phyloP scores from a whole-genome alignment of 805 yeast species.

The Torulaspora delbrueckii region DNA sequence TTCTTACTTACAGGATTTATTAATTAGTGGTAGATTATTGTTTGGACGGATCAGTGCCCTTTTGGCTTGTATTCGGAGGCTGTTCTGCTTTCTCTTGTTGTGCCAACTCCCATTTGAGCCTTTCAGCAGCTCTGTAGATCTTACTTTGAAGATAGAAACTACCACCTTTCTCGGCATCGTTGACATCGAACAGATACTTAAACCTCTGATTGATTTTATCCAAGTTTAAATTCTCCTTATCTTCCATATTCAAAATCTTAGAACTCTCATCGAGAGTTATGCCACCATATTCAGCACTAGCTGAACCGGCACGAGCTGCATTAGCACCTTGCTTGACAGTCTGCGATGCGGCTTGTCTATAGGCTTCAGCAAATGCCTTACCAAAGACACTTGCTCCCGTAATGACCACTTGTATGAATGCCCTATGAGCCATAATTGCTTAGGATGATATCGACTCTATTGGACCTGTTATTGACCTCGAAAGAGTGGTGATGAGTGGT shows the following conservation, averaged over 20 bases:
- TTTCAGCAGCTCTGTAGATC: constrained; percentile 90
- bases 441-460: background rate
- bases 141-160: constrained; percentile 90
- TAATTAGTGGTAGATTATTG: background rate
- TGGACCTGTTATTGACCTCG: background rate
- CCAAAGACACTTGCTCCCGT: constrained; percentile 97
- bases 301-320: constrained; percentile 40
- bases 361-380: constrained; percentile 93
- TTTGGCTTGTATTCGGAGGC: constrained; percentile 1
- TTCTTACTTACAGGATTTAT: constrained; percentile 13
- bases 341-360: constrained; percentile 92
- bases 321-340: constrained; percentile 67
- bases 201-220: constrained; percentile 67
- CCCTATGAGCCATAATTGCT: constrained; percentile 71
- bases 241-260: constrained; percentile 80
- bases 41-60: background rate
- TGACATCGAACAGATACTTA: constrained; percentile 78
- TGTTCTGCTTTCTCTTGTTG: constrained; percentile 20
- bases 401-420: constrained; percentile 79
- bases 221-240: constrained; percentile 45
- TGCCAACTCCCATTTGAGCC: constrained; percentile 68
- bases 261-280: constrained; percentile 84
- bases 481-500: constrained; percentile 1
- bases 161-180: constrained; percentile 93
- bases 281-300: constrained; percentile 55